Base-by-base conservation (phyloP, 2,329 filamentous ascomycete genomes). In the Parastagonospora avenae region DNA sequence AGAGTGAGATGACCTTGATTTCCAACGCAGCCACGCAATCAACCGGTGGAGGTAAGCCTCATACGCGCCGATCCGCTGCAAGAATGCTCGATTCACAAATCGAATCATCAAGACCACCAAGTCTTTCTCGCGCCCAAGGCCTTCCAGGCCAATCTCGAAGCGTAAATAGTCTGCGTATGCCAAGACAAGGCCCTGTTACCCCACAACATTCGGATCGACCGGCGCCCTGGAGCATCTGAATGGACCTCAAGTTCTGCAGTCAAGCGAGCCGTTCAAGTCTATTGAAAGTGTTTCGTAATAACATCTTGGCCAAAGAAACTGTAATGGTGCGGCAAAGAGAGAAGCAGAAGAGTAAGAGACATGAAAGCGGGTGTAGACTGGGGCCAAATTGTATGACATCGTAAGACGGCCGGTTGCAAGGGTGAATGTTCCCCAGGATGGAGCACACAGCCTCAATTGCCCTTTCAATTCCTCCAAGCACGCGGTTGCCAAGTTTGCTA, bases 141-240 rank as follows among this genome's bases (percentile, higher is more conserved):
- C 35, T 54, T 46, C 37, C 19, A 49, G 54, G 44, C 54, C 42
- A 53, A 30, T 42, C 59, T 49, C 28, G 37, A 57, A 61, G 50
- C 31, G 60, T 55, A 54, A 53, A 64, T 70, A 58, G 57, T 64
- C 27, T 58, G 53, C 64, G 68, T 70, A 36, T 54, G 66, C 66
- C 68, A 68, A 71, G 67, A 8, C 19, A 33, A 46, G 55, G 46
- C 33, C 52, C 54, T 37, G 36, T 44, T 63, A 61, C 63, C 63
- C 66, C 67, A 67, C 67, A 68, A 48, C 53, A 48, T 38, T 50
- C 62, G 60, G 64, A 62, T 63, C 54, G 35, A 57, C 55, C 64
- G 64, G 63, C 56, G 49, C 48, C 42, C 10, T 47, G 47, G 36
- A 42, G 39, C 46, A 29, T 38, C 30, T 51, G 52, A 53, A 32